A percentile compares a stretch with the other conserved stretches of the same genome.
phyloP scores from a whole-genome alignment of 2,329 filamentous ascomycete species.

The Septoria petroselini region DNA sequence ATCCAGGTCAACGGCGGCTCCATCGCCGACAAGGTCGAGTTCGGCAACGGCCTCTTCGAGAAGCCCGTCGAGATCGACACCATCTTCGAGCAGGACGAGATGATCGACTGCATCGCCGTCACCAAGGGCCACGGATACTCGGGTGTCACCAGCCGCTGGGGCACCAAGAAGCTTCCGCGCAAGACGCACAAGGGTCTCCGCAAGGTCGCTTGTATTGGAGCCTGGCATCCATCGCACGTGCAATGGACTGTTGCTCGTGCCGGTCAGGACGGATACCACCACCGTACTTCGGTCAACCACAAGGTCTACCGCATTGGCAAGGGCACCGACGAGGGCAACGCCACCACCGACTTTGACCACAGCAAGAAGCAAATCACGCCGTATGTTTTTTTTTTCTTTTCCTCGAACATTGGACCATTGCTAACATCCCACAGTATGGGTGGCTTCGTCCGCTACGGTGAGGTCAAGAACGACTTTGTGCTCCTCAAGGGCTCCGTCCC shows the following conservation, averaged over 20 bases:
- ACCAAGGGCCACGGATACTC: slow-evolving; percentile 99
- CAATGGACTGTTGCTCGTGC: slow-evolving; percentile 99
- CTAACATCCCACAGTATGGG: slow-evolving; percentile 67
- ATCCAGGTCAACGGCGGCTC: slow-evolving; percentile 99
- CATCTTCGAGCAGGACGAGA: slow-evolving; percentile 99
- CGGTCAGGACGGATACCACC: slow-evolving; percentile 99
- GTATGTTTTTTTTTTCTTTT: slow-evolving; percentile 61
- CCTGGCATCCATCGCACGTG: slow-evolving; percentile 99
- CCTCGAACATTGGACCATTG: background rate
- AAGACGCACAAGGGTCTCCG: slow-evolving; percentile 99
- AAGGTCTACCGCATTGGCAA: slow-evolving; percentile 99
- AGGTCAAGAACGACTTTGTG: slow-evolving; percentile 98
- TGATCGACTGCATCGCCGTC: slow-evolving; percentile 98
- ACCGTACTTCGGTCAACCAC: slow-evolving; percentile 99
- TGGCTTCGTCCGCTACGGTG: slow-evolving; percentile 98
- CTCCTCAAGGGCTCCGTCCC: slow-evolving; percentile 97
- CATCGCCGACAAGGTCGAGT: slow-evolving; percentile 93
- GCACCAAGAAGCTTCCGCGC: slow-evolving; percentile 99
- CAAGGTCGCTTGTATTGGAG: slow-evolving; percentile 99
- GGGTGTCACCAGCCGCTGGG: slow-evolving; percentile 97
- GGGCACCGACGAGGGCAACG: slow-evolving; percentile 85
- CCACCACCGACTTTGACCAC: slow-evolving; percentile 90
- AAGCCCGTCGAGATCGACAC: slow-evolving; percentile 90
- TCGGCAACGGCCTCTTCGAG: slow-evolving; percentile 95
- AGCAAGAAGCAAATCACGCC: slow-evolving; percentile 99